These are phyloP conservation scores for Boletus rufocinnamomeus DNA, from an alignment of 768 basidiomycete species.

Conservation along the genomic window DNA sequence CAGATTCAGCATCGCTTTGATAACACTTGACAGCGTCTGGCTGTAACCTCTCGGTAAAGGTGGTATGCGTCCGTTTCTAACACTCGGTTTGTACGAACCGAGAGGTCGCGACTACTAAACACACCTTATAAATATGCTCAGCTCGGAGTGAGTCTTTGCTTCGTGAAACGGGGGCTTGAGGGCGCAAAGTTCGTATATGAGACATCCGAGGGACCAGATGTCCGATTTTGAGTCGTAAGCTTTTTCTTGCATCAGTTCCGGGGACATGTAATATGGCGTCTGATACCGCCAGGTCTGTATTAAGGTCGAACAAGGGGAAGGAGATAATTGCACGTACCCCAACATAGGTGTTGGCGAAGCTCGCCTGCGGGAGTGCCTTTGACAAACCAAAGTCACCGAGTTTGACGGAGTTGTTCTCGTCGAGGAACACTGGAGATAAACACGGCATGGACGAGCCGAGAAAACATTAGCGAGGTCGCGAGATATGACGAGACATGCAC, in stretches of 20 bases:
- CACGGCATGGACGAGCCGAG: neutral
- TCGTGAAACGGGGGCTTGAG: conserved; percentile 92
- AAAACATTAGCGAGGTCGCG: neutral
- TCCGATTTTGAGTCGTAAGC: conserved; percentile 98
- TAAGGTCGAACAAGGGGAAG: neutral
- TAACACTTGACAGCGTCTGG: conserved; percentile 65
- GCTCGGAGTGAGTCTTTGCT: conserved; percentile 85
- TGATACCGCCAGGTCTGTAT: conserved; percentile 49
- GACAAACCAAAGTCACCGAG: conserved; percentile 96
- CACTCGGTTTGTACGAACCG: neutral
- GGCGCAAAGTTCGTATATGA: conserved; percentile 95
- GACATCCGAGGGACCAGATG: conserved; percentile 97
- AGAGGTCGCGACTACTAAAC: conserved; percentile 17
- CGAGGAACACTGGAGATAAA: conserved; percentile 74
- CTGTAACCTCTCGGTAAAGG: conserved; percentile 86
- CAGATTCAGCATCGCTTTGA: conserved; percentile 84
- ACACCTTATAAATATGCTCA: conserved; percentile 79
- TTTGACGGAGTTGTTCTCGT: conserved; percentile 82
- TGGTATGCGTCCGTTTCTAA: conserved; percentile 86
- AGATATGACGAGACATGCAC: conserved; percentile 42
- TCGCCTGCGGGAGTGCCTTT: conserved; percentile 85
- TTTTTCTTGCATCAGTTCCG: conserved; percentile 96
- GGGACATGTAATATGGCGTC: conserved; percentile 99
- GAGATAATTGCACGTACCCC: conserved; percentile 59
- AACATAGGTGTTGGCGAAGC: conserved; percentile 95